A percentile compares a stretch with the other conserved stretches of the same genome.
Conservation (phyloP, 805 yeast genomes). For the Komagataella pastoris region DNA sequence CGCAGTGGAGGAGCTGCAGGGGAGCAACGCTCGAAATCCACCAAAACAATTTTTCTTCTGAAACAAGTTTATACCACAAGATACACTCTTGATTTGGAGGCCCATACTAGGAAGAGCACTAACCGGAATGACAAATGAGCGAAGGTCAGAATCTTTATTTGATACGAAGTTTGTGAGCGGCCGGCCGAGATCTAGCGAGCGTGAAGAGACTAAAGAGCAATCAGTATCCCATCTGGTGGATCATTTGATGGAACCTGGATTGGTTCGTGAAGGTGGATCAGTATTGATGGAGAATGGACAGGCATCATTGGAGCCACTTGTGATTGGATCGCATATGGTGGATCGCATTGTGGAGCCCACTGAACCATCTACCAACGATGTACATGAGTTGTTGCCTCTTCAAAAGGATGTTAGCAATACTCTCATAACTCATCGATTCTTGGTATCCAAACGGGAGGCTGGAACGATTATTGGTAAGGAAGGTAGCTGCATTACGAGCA, state of each 20-base stretch:
- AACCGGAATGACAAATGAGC: neutral
- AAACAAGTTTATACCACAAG: neutral
- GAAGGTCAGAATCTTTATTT: neutral
- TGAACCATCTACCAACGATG: neutral
- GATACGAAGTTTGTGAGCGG: neutral
- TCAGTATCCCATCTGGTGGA: neutral
- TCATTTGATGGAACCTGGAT: neutral
- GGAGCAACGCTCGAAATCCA: neutral
- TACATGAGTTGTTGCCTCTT: neutral
- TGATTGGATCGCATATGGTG: neutral
- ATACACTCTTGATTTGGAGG: neutral
- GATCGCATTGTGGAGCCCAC: neutral
- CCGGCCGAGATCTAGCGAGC: neutral
- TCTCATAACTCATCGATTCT: conserved; percentile 31
- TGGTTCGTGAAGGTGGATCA: neutral
- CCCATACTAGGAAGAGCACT: neutral
- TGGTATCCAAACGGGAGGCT: conserved; percentile 77
- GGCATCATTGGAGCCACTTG: neutral
- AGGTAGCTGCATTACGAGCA: conserved; percentile 64
- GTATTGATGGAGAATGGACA: neutral
- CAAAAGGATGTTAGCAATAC: conserved; percentile 5
- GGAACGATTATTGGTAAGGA: conserved; percentile 83
- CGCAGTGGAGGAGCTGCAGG: neutral
- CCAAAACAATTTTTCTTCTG: neutral
- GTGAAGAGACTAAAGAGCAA: neutral